A percentile compares a stretch with the other conserved stretches of the same genome.
Evolutionary conservation across 2,329 filamentous ascomycete species (phyloP).

Genomic region (Pseudogymnoascus sp.): DNA sequence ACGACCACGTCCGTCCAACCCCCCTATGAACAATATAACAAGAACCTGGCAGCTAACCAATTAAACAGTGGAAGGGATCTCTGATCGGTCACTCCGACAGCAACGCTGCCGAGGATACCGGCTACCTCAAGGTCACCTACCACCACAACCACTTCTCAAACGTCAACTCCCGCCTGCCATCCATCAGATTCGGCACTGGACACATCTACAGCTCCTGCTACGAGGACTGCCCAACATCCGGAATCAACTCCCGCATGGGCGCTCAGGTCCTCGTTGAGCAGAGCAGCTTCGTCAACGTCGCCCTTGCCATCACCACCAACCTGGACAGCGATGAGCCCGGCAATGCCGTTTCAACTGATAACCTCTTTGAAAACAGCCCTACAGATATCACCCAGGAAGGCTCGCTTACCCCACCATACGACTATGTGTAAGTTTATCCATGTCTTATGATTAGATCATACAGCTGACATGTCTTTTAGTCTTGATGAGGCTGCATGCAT

Average conservation of each 20-base stretch:
- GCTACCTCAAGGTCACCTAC: constrained; percentile 55
- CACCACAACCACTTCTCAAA: constrained; percentile 59
- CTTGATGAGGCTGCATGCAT: background rate
- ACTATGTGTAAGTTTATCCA: constrained; percentile 11
- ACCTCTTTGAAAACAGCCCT: constrained; percentile 11
- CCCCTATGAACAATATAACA: background rate
- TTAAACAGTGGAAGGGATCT: constrained; percentile 42
- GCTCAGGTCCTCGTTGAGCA: constrained; percentile 48
- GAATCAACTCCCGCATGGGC: constrained; percentile 48
- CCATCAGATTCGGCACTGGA: constrained; percentile 56
- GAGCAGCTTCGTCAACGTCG: background rate
- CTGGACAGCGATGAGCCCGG: background rate
- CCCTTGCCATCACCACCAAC: background rate
- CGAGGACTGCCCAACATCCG: constrained; percentile 35
- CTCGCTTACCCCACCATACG: constrained; percentile 15
- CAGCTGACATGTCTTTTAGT: background rate
- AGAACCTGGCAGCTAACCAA: background rate
- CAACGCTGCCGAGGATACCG: constrained; percentile 50
- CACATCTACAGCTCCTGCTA: constrained; percentile 51
- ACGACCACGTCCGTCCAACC: constrained; percentile 37
- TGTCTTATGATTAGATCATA: background rate
- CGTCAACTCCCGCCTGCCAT: constrained; percentile 55
- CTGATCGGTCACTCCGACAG: constrained; percentile 52
- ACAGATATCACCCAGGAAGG: constrained; percentile 15
- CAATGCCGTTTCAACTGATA: background rate